Evolutionary conservation across 2,329 filamentous ascomycete species (phyloP).

Genomic region (Fusarium sp.): DNA sequence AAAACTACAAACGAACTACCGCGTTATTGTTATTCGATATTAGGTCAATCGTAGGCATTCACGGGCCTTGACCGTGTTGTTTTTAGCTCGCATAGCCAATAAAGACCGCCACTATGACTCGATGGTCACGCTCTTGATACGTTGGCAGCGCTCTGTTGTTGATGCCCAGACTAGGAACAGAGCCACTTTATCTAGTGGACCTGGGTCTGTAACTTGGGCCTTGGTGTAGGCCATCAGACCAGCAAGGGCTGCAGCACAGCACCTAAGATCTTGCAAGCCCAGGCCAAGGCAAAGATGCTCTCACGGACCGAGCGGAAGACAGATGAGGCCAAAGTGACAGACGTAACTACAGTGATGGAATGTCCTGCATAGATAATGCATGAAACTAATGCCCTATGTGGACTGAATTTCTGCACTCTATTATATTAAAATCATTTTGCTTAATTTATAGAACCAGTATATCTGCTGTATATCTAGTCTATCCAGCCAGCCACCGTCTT

Average conservation of each 20-base stretch:
- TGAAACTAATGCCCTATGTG: not conserved
- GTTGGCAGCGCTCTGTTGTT: constrained; percentile 29
- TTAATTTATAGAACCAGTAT: constrained; percentile 6
- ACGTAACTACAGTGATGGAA: constrained; percentile 22
- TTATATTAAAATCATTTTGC: not conserved
- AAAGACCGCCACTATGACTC: constrained; percentile 26
- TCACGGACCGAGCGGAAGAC: constrained; percentile 20
- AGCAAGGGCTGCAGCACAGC: not conserved
- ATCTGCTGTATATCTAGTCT: constrained; percentile 12
- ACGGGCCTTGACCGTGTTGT: constrained; percentile 14
- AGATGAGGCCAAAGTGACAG: not conserved
- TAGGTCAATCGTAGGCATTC: not conserved
- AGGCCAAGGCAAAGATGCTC: not conserved
- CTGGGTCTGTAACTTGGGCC: constrained; percentile 5
- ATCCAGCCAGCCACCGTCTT: not conserved
- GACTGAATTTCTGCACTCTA: not conserved
- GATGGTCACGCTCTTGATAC: constrained; percentile 27
- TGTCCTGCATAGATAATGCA: constrained; percentile 3
- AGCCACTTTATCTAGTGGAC: constrained; percentile 18
- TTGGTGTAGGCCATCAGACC: not conserved
- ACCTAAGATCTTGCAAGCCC: not conserved
- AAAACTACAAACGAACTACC: constrained; percentile 5
- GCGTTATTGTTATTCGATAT: constrained; percentile 4
- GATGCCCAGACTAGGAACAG: constrained; percentile 10
- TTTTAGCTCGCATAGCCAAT: constrained; percentile 18